Conservation (phyloP, 768 basidiomycete genomes). For the Lentinula boryana region DNA sequence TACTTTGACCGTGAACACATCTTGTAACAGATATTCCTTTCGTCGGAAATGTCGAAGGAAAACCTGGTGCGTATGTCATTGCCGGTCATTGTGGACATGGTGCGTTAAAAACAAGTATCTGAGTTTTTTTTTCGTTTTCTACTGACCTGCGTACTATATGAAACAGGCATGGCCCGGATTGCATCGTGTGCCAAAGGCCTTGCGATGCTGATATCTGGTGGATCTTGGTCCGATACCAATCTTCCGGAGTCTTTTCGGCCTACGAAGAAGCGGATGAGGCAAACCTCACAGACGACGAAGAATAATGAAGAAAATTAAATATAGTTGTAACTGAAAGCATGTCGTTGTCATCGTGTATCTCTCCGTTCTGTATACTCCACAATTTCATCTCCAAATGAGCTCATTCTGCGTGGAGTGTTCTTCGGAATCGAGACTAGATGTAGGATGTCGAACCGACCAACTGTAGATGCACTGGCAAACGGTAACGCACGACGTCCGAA, state of each 20-base stretch:
- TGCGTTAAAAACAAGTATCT: conserved; percentile 10
- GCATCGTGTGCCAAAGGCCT: conserved; percentile 2
- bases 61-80: conserved; percentile 14
- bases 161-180: background rate
- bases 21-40: conserved; percentile 10
- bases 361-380: no score
- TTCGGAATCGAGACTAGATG: no score
- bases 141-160: no score
- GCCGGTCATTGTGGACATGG: conserved; percentile 19
- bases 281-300: no score
- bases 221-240: conserved; percentile 1
- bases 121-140: background rate
- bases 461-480: no score
- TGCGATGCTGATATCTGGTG: conserved; percentile 3
- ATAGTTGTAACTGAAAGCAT: no score
- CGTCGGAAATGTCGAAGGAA: conserved; percentile 14
- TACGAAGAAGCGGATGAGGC: conserved; percentile 3
- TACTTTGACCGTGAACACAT: background rate
- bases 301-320: no score
- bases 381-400: no score
- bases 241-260: conserved; percentile 4
- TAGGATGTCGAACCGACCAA: no score
- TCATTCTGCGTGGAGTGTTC: no score
- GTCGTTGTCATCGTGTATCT: no score
- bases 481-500: no score